phyloP scores from a whole-genome alignment of 805 yeast genomes.

The Kuraishia capsulata region DNA sequence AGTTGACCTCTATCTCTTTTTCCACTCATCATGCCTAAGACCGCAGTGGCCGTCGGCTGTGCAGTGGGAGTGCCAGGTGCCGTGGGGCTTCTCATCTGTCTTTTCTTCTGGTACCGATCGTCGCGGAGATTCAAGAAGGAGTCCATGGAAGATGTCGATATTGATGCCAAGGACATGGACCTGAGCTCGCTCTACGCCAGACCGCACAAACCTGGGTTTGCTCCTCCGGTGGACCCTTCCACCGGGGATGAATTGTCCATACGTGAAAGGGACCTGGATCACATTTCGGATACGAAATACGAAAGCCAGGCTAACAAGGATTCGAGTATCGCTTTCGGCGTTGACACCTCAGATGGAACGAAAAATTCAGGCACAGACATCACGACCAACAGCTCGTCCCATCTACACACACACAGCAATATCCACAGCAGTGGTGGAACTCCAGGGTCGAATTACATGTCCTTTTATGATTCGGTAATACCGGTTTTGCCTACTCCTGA shows the following conservation, averaged over 20 bases:
- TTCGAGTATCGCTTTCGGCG: not conserved
- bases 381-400: not conserved
- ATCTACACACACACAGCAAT: no score
- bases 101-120: slow-evolving; percentile 27
- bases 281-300: no score
- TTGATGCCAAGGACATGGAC: slow-evolving; percentile 24
- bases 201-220: not conserved
- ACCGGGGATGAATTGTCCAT: not conserved
- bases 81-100: slow-evolving; percentile 24
- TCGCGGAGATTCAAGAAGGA: slow-evolving; percentile 28
- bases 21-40: slow-evolving; percentile 5
- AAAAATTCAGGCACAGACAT: not conserved
- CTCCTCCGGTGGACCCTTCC: not conserved
- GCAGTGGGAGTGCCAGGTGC: slow-evolving; percentile 45
- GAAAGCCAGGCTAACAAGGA: not conserved
- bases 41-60: slow-evolving; percentile 37
- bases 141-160: slow-evolving; percentile 19
- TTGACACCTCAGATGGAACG: not conserved
- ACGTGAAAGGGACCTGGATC: no score
- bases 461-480: slow-evolving; percentile 21
- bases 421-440: not conserved
- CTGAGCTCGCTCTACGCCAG: slow-evolving; percentile 16
- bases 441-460: slow-evolving; percentile 10
- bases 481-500: slow-evolving; percentile 24
- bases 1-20: no score